These are phyloP conservation scores for Xylaria sp. DNA, from an alignment of 2,329 filamentous ascomycete species.

Conservation along the genomic window DNA sequence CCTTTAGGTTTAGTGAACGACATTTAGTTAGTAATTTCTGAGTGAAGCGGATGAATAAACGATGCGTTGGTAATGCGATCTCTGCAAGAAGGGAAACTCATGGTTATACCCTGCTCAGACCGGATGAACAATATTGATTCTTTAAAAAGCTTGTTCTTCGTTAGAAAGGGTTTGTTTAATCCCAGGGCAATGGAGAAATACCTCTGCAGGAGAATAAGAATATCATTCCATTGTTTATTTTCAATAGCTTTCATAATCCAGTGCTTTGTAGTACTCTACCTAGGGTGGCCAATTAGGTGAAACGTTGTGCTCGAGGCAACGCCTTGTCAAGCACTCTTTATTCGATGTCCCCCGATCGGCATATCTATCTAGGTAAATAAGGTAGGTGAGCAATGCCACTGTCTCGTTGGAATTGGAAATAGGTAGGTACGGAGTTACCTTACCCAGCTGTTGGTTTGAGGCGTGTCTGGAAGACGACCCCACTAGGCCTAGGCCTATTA, in stretches of 20 bases:
- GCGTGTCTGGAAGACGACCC: background rate
- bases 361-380: background rate
- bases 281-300: background rate
- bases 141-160: background rate
- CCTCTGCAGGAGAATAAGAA: background rate
- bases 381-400: background rate
- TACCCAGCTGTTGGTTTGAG: constrained; percentile 1
- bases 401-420: background rate
- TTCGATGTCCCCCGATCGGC: background rate
- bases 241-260: background rate
- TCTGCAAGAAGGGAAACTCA: constrained; percentile 9
- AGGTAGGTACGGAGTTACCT: too few relatives aligned
- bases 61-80: background rate
- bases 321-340: background rate
- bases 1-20: constrained; percentile 28
- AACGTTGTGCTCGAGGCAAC: background rate
- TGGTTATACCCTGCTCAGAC: background rate
- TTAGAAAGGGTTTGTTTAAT: background rate
- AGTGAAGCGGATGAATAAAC: background rate
- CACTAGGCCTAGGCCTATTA: background rate
- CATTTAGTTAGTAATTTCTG: background rate
- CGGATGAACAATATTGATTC: background rate
- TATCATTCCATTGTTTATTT: constrained; percentile 18
- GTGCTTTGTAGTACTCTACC: background rate
- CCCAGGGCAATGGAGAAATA: background rate